Evolutionary conservation across 192 early-diverging fungal species (phyloP).

Genomic region (Coemansia sp.): DNA sequence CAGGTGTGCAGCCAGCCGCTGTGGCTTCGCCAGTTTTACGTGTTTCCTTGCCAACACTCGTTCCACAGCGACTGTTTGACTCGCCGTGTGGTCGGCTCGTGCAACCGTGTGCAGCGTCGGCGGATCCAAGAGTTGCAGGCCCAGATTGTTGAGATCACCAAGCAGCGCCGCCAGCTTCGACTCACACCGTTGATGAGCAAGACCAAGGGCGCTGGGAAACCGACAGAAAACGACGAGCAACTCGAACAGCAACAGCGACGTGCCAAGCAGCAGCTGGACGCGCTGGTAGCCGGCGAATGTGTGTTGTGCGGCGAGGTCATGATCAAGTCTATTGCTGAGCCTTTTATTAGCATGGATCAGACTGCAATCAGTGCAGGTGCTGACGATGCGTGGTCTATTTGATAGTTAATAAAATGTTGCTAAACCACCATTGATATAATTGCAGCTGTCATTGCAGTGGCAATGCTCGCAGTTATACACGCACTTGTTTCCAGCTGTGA

Average conservation of each 20-base stretch:
- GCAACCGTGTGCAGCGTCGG: constrained; percentile 48
- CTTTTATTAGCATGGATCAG: constrained; percentile 63
- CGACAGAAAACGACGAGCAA: constrained; percentile 40
- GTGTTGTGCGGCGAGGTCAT: constrained; percentile 94
- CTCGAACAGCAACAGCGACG: constrained; percentile 44
- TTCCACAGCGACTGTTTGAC: constrained; percentile 94
- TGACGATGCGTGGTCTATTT: constrained; percentile 64
- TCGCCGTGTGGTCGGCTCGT: constrained; percentile 57
- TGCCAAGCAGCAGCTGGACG: constrained; percentile 69
- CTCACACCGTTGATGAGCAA: constrained; percentile 30
- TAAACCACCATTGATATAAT: constrained; percentile 73
- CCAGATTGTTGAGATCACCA: constrained; percentile 37
- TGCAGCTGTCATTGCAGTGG: constrained; percentile 77
- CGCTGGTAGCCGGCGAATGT: constrained; percentile 83
- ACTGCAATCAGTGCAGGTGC: constrained; percentile 16
- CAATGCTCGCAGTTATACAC: constrained; percentile 75
- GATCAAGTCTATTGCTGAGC: constrained; percentile 84
- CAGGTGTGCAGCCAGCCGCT: constrained; percentile 75
- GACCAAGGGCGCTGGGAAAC: constrained; percentile 3
- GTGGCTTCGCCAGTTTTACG: constrained; percentile 84
- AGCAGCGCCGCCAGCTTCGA: constrained; percentile 39
- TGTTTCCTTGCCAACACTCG: constrained; percentile 93
- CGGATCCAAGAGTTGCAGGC: constrained; percentile 53
- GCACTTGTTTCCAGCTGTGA: constrained; percentile 74
- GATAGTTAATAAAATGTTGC: neutral